These are phyloP conservation scores for Rubia tinctorum DNA, from an alignment of 305 asterid species.

Conservation along the genomic window DNA sequence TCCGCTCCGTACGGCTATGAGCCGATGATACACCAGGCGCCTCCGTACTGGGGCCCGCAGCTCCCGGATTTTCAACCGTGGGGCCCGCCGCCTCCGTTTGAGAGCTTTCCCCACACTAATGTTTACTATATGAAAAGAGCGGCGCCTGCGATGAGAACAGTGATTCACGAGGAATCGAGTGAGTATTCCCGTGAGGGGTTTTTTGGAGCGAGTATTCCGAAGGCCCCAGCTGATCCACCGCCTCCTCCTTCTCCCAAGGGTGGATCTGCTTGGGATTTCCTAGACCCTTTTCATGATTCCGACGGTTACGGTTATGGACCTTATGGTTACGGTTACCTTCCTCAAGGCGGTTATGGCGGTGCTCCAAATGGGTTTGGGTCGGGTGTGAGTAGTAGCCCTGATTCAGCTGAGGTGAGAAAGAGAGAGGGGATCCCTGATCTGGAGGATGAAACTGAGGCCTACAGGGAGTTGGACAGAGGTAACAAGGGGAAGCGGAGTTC, in stretches of 20 bases:
- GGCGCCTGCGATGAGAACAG: constrained; percentile 59
- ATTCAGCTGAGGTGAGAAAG: constrained; percentile 86
- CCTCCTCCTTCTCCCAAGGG: constrained; percentile 83
- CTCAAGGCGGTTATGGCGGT: constrained; percentile 34
- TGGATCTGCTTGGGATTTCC: constrained; percentile 66
- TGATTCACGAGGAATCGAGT: constrained; percentile 52
- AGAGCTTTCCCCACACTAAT: constrained; percentile 26
- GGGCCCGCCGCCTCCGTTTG: constrained; percentile 17
- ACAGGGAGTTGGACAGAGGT: constrained; percentile 38
- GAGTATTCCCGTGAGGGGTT: constrained; percentile 53
- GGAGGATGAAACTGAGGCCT: constrained; percentile 89
- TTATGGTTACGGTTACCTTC: constrained; percentile 26
- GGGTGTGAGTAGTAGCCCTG: constrained; percentile 77
- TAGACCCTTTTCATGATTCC: constrained; percentile 61
- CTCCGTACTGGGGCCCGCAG: constrained; percentile 34
- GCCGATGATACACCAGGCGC: constrained; percentile 26
- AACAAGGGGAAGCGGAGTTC: constrained; percentile 32
- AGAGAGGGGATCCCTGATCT: constrained; percentile 97
- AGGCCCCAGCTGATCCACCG: constrained; percentile 48
- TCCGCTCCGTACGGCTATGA: constrained; percentile 31
- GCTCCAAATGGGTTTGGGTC: constrained; percentile 48
- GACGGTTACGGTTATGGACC: constrained; percentile 33
- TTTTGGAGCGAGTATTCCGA: constrained; percentile 27
- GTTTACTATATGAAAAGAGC: constrained; percentile 76
- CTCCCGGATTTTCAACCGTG: constrained; percentile 22